A percentile compares a stretch with the other conserved stretches of the same genome.
These are phyloP conservation scores for Penicillium sp. DNA, from an alignment of 2,329 filamentous ascomycete species.

Conservation along the genomic window DNA sequence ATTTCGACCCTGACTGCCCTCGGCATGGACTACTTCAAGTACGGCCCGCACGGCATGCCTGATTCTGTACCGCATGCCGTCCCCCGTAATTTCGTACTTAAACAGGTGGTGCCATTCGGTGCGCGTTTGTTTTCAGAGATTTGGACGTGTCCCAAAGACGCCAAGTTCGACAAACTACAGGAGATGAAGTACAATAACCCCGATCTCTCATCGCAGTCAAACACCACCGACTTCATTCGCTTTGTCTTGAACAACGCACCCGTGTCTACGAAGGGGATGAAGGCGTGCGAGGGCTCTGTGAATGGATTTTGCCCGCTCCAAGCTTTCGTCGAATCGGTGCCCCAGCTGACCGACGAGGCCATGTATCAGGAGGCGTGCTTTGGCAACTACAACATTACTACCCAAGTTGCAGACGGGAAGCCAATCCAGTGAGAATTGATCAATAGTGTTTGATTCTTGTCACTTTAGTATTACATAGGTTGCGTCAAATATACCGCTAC, in stretches of 20 bases:
- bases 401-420: slow-evolving; percentile 28
- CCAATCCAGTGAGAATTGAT: slow-evolving; percentile 4
- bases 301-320: slow-evolving; percentile 34
- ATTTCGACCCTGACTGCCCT: slow-evolving; percentile 55
- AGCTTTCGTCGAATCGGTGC: slow-evolving; percentile 27
- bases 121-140: slow-evolving; percentile 60
- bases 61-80: slow-evolving; percentile 42
- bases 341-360: slow-evolving; percentile 26
- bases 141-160: slow-evolving; percentile 50
- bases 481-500: too few species aligned
- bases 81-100: slow-evolving; percentile 55
- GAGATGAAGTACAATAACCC: slow-evolving; percentile 40
- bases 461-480: too few species aligned
- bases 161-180: slow-evolving; percentile 38
- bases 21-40: slow-evolving; percentile 57
- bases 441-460: neutral
- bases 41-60: slow-evolving; percentile 27
- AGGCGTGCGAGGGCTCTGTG: slow-evolving; percentile 21
- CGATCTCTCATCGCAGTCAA: slow-evolving; percentile 13
- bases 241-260: slow-evolving; percentile 36
- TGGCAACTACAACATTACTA: slow-evolving; percentile 26
- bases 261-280: slow-evolving; percentile 29
- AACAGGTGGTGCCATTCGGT: slow-evolving; percentile 58
- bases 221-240: slow-evolving; percentile 30
- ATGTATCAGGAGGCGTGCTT: slow-evolving; percentile 36